phyloP scores from a whole-genome alignment of 1,284 basidiomycete genomes.

The Serendipita sp. region DNA sequence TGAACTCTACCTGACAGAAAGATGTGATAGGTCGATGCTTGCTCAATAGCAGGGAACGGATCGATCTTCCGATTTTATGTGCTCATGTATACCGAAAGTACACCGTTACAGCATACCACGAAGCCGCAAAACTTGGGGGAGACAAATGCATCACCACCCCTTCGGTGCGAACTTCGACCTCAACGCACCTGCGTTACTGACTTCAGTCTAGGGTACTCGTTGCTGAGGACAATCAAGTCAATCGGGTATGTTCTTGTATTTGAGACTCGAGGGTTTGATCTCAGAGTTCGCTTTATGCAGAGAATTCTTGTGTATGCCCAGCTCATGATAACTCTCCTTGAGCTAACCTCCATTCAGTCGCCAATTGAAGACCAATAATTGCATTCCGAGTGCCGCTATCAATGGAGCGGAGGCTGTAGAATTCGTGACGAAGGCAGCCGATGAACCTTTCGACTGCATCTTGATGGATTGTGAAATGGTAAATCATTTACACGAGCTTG shows the following conservation, averaged over 20 bases:
- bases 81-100: constrained; percentile 13
- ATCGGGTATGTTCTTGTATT: constrained; percentile 14
- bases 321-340: background rate
- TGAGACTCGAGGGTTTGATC: background rate
- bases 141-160: background rate
- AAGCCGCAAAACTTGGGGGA: background rate
- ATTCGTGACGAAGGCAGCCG: background rate
- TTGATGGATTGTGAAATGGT: constrained; percentile 16
- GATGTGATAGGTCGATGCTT: constrained; percentile 13
- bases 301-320: constrained; percentile 17
- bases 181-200: background rate
- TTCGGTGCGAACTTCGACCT: background rate
- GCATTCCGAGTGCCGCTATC: constrained; percentile 16
- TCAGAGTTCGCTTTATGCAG: constrained; percentile 8
- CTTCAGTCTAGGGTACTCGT: constrained; percentile 16
- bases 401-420: constrained; percentile 20
- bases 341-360: constrained; percentile 13
- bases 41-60: constrained; percentile 15
- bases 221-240: constrained; percentile 19
- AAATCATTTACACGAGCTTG: background rate
- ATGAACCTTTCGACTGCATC: constrained; percentile 12
- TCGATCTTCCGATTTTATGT: constrained; percentile 21
- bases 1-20: background rate
- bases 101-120: background rate
- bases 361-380: constrained; percentile 18